These are phyloP conservation scores for Vitis amurensis DNA, from an alignment of 164 flowering plant genomes.

Conservation along the genomic window DNA sequence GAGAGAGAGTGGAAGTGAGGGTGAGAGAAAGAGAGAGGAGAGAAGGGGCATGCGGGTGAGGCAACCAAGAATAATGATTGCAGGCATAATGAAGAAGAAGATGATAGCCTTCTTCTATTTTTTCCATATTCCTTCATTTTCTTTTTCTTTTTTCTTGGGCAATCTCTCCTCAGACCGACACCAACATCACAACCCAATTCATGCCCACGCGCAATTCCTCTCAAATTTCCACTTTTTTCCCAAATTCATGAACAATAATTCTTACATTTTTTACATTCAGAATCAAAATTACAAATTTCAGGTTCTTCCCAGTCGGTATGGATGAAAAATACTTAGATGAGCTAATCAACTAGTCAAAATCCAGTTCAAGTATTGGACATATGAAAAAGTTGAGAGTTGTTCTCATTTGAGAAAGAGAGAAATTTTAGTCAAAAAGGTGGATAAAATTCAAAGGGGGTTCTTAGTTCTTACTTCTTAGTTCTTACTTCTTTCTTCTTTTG, in stretches of 20 bases:
- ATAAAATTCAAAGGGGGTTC: no score
- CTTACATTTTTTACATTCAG: no score
- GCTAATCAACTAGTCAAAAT: no score
- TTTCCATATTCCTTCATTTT: not conserved
- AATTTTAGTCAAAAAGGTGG: no score
- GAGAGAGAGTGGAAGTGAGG: conserved; percentile 9
- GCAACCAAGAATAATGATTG: conserved; percentile 82
- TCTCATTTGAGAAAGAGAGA: no score
- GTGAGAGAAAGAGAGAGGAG: conserved; percentile 5
- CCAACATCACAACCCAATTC: conserved; percentile 42
- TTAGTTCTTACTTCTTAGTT: no score
- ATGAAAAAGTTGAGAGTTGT: no score
- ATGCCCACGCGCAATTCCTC: conserved; percentile 33
- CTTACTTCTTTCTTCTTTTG: no score
- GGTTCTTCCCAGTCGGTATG: no score
- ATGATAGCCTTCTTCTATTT: conserved; percentile 23
- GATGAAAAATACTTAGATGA: no score
- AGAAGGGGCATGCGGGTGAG: conserved; percentile 65
- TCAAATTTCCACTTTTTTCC: not conserved
- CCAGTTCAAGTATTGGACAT: no score
- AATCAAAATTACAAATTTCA: no score
- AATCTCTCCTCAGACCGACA: conserved; percentile 37
- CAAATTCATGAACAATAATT: not conserved
- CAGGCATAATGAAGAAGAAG: conserved; percentile 51
- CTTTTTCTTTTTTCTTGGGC: conserved; percentile 14